These are phyloP conservation scores for Azolla pinnata DNA, from an alignment of 75 land plant genomes.

Conservation along the genomic window DNA sequence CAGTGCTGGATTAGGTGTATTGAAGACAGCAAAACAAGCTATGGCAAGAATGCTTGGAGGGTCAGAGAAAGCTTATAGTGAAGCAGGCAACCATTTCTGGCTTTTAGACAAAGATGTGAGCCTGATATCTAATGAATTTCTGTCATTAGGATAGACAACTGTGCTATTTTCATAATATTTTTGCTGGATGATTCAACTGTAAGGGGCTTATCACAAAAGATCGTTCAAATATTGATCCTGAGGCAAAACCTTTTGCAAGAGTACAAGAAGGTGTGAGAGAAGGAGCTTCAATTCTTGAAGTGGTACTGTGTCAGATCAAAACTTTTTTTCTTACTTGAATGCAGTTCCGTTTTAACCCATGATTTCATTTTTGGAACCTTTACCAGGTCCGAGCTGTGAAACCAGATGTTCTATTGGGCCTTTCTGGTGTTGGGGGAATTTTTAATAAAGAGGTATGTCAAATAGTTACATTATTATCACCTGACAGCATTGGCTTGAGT, in stretches of 20 bases:
- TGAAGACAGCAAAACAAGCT: conserved; percentile 86
- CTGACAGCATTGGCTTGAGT: too few species aligned
- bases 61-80: conserved; percentile 51
- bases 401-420: conserved; percentile 92
- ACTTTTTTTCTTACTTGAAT: background rate
- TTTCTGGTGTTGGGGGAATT: conserved; percentile 91
- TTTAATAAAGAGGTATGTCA: conserved; percentile 75
- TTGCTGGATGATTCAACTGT: background rate
- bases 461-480: background rate
- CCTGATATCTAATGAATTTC: too few species aligned
- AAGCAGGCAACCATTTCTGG: conserved; percentile 82
- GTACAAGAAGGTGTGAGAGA: conserved; percentile 48
- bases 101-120: conserved; percentile 82
- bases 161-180: background rate
- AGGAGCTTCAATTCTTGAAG: conserved; percentile 73
- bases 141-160: too few species aligned
- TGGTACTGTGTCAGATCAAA: conserved; percentile 35
- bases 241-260: conserved; percentile 82
- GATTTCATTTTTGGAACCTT: too few species aligned
- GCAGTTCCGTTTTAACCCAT: too few species aligned
- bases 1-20: conserved; percentile 98
- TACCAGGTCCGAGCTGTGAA: conserved; percentile 73
- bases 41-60: conserved; percentile 89
- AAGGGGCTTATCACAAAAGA: conserved; percentile 83
- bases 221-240: conserved; percentile 55